A percentile compares a stretch with the other conserved stretches of the same genome.
These are phyloP conservation scores for Panaeolus cyanescens DNA, from an alignment of 768 basidiomycete genomes.

Conservation along the genomic window DNA sequence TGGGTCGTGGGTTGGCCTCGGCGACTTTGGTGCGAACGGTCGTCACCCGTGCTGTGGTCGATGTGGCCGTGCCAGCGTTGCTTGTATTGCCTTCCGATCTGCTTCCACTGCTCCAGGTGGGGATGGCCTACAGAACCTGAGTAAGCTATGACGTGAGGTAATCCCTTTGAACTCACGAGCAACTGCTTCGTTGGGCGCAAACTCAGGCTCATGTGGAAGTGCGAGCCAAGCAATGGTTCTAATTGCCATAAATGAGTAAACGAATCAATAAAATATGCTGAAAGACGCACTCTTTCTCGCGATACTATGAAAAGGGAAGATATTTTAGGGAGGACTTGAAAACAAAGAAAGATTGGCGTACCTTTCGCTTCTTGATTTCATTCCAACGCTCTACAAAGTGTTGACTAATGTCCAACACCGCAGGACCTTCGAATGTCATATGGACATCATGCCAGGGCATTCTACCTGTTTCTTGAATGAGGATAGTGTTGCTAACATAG, in stretches of 20 bases:
- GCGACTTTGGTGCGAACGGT: conserved; percentile 30
- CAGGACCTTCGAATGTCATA: conserved; percentile 80
- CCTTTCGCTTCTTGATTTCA: conserved; percentile 82
- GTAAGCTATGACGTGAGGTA: not conserved
- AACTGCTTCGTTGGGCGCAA: conserved; percentile 68
- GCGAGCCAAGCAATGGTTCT: conserved; percentile 71
- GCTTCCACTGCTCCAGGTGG: conserved; percentile 60
- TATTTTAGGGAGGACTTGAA: not conserved
- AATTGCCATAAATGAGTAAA: conserved; percentile 8
- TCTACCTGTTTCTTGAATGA: conserved; percentile 65
- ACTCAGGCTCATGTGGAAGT: conserved; percentile 69
- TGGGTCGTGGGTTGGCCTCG: conserved; percentile 27
- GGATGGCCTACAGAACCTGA: conserved; percentile 64
- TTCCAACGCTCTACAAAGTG: conserved; percentile 95
- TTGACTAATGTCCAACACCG: conserved; percentile 88
- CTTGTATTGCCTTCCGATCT: conserved; percentile 58
- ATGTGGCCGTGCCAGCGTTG: conserved; percentile 59
- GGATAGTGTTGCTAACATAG: conserved; percentile 71
- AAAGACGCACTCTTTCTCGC: conserved; percentile 47
- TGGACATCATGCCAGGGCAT: conserved; percentile 99
- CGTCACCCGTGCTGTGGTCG: conserved; percentile 38
- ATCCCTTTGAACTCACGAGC: conserved; percentile 43
- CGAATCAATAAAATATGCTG: not conserved
- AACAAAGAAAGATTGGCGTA: conserved; percentile 17
- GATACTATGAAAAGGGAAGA: conserved; percentile 30